phyloP scores from a whole-genome alignment of 306 rosid species.

The Delonix regia region DNA sequence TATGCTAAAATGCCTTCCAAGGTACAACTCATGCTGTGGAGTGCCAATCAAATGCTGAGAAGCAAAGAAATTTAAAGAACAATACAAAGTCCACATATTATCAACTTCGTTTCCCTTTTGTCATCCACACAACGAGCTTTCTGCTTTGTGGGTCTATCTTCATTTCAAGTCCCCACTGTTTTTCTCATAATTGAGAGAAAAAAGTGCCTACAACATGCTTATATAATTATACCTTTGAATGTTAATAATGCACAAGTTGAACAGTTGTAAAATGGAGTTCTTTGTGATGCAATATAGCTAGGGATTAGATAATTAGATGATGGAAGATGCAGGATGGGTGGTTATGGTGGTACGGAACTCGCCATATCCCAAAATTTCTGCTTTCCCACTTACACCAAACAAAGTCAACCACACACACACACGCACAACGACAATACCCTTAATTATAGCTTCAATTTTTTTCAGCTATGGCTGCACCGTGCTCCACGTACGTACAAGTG shows the following conservation, averaged over 20 bases:
- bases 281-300: neutral
- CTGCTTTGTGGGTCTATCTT: too few species aligned
- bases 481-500: conserved; percentile 7
- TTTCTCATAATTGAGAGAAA: neutral
- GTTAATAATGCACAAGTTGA: too few species aligned
- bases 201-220: neutral
- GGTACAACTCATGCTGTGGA: neutral
- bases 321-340: neutral
- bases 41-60: conserved; percentile 11
- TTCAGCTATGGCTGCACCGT: conserved; percentile 23
- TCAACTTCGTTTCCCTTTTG: conserved; percentile 25
- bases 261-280: neutral
- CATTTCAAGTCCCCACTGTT: too few species aligned
- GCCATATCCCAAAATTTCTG: conserved; percentile 1
- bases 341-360: conserved; percentile 34
- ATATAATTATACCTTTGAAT: neutral
- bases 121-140: conserved; percentile 39
- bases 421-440: neutral
- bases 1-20: too few species aligned
- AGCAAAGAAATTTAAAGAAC: neutral
- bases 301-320: too few species aligned
- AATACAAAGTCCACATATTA: conserved; percentile 19
- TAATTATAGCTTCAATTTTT: conserved; percentile 20
- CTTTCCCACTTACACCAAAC: conserved; percentile 15
- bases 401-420: neutral